Evolutionary conservation across 495 filamentous ascomycete species (phyloP), one percentile per base, ranked within the genome.

Genomic region (Lindgomyces ingoldianus): DNA sequence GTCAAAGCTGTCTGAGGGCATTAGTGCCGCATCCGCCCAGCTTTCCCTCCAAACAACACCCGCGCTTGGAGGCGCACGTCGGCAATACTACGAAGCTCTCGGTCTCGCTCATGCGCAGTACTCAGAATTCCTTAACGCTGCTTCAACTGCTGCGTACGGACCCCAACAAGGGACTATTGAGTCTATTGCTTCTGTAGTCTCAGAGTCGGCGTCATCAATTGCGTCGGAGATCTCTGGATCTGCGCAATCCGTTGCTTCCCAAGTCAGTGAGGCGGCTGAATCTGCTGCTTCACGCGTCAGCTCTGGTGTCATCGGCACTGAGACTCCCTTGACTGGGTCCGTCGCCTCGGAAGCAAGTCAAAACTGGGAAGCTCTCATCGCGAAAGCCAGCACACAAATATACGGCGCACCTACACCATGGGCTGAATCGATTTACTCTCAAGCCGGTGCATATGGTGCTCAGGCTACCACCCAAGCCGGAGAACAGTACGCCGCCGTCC

Each of bases 61-160:
- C 45, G 77, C 78, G 16, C 77, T 89, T 9, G 77, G 84, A 19
- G 82, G 85, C 57, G 86, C 87, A 26, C 85, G 84, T 63, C 79
- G 85, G 55, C 87, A 86, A 65, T 94, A 92, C 72, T 91, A 91
- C 66, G 87, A 90, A 57, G 88, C 84, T 10, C 65, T 93, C 55
- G 90, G 90, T 16, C 65, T 91, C 21, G 90, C 90, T 2, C 88
- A 94, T 70, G 89, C 86, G 45, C 84, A 85, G 19, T 93, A 91
- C 68, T 84, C 87, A 10, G 85, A 87, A 26, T 91, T 93, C 67
- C 62, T 92, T 6, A 80, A 79, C 12, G 84, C 87, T 9, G 89
- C 88, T 22, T 89, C 86, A 21, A 81, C 75, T 63, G 81, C 80
- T 30, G 61, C 83, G 12, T 77, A 77, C 33, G 76, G 76, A 27